phyloP scores from a whole-genome alignment of 1,284 basidiomycete species.

The Ustilago sp. region DNA sequence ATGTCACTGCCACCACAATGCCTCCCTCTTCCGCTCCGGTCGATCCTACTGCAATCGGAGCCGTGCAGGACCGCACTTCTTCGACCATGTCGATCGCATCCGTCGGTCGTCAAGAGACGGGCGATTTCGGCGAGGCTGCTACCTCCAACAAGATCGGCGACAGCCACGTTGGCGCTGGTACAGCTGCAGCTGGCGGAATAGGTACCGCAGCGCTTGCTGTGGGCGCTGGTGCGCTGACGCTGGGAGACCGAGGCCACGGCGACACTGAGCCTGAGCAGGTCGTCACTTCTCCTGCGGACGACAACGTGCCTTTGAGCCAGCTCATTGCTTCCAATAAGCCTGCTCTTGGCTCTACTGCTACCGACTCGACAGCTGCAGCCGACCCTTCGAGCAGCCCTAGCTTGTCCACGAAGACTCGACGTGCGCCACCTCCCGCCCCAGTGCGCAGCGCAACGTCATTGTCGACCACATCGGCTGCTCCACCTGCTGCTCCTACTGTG shows the following conservation, averaged over 20 bases:
- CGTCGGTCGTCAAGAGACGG: constrained; percentile 38
- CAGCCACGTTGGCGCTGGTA: constrained; percentile 24
- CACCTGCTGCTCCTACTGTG: constrained; percentile 17
- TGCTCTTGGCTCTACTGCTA: constrained; percentile 4
- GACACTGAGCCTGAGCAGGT: constrained; percentile 17
- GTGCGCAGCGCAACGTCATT: constrained; percentile 41
- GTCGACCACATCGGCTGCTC: constrained; percentile 32
- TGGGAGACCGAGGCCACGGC: constrained; percentile 36
- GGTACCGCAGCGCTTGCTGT: constrained; percentile 37
- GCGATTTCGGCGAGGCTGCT: constrained; percentile 12
- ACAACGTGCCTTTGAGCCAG: constrained; percentile 53
- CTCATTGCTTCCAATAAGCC: constrained; percentile 23
- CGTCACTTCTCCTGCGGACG: constrained; percentile 31
- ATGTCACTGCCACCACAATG: constrained; percentile 24
- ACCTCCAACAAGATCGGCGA: constrained; percentile 5
- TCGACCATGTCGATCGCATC: constrained; percentile 47
- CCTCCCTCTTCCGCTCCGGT: constrained; percentile 31
- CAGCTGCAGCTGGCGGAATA: constrained; percentile 32
- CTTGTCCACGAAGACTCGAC: constrained; percentile 54
- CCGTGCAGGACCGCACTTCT: constrained; percentile 31
- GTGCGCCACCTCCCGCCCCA: constrained; percentile 62
- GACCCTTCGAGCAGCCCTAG: constrained; percentile 33
- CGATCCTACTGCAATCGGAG: constrained; percentile 42
- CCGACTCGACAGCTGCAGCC: constrained; percentile 9
- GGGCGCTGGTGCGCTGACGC: constrained; percentile 38